Evolutionary conservation across 148 eudicot genomes (phyloP), one percentile per base, ranked within the genome.

Genomic region (Diospyros lotus): DNA sequence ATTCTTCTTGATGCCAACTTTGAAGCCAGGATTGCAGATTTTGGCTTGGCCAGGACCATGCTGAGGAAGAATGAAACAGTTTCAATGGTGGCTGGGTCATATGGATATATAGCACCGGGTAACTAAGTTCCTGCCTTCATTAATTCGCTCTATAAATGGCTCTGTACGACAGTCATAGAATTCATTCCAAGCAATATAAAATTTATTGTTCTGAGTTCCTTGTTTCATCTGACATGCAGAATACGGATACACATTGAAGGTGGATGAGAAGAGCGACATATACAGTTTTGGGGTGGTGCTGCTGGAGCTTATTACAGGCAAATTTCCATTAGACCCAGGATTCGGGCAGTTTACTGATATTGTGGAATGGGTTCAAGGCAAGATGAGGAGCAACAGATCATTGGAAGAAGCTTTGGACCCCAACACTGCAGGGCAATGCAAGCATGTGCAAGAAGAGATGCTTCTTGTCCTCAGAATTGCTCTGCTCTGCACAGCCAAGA

Each of bases 41-140:
- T 95, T 44, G 99, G 99, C 55, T 61, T 95, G 76, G 99, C 99
- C 4, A 92, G 77, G 76, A 86, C 84, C 81, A 87, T 93, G 91
- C 63, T 83, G 66, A 80, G 70, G 80, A 93, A 90, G 87, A 87
- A 88, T 41, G 90, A 95, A 75, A 89, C 99, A 0, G 88, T 90
- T 73, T 89, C 99, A 15, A 80, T 87, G 90, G 91, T 95, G 43
- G 99, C 97, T 0, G 99, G 99, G 58, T 95, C 99, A 50, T 91
- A 89, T 75, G 99, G 99, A 54, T 95, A 95, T 81, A 90, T 95
- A 39, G 99, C 99, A 28, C 99, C 99, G 41, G 98, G 98, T 93
- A 68, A 86, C 84, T 68, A 73, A 1, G 56, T 40, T 67, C 42
- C 62, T 54, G 54, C n/a, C 14, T 48, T 53, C 28, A 28, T 28